Percentiles rank a stretch among this genome's conserved stretches.
Evolutionary conservation across 306 rosid genomes (phyloP).

Genomic region (Gynostemma pentaphyllum): DNA sequence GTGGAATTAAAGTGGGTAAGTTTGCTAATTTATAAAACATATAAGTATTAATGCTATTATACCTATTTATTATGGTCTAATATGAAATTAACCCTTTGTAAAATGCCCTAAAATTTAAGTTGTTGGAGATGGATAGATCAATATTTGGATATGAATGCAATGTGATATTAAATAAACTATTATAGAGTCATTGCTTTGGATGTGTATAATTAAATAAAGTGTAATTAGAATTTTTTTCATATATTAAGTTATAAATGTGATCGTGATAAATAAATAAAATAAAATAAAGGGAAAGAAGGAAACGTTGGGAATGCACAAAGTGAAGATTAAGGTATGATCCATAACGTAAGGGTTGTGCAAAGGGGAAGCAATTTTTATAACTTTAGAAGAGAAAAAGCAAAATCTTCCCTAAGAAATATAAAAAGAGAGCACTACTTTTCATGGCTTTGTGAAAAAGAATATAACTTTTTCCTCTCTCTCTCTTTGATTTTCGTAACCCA

Average conservation of each 20-base stretch:
- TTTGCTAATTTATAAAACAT: too few species aligned
- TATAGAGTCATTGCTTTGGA: too few species aligned
- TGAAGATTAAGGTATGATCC: slow-evolving; percentile 43
- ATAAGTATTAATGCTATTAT: too few species aligned
- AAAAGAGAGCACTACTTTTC: slow-evolving; percentile 87
- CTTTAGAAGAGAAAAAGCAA: slow-evolving; percentile 56
- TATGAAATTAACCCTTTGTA: too few species aligned
- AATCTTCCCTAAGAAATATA: slow-evolving; percentile 77
- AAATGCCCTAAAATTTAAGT: too few species aligned
- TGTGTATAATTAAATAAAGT: too few species aligned
- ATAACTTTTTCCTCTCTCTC: slow-evolving; percentile 60
- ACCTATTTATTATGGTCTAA: too few species aligned
- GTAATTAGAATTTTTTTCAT: too few species aligned
- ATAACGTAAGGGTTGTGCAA: slow-evolving; percentile 61
- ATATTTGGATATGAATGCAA: too few species aligned
- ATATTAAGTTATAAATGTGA: neutral
- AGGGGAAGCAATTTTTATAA: slow-evolving; percentile 57
- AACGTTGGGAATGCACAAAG: slow-evolving; percentile 30
- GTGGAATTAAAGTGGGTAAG: too few species aligned
- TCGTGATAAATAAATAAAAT: neutral
- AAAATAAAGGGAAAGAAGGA: slow-evolving; percentile 6
- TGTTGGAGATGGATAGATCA: too few species aligned
- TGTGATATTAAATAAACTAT: too few species aligned
- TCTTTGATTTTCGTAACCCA: slow-evolving; percentile 68
- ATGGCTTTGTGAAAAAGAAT: slow-evolving; percentile 72